Evolutionary conservation across 371 early-diverging fungal species (phyloP).

Genomic region (Rhizomucor pusillus): DNA sequence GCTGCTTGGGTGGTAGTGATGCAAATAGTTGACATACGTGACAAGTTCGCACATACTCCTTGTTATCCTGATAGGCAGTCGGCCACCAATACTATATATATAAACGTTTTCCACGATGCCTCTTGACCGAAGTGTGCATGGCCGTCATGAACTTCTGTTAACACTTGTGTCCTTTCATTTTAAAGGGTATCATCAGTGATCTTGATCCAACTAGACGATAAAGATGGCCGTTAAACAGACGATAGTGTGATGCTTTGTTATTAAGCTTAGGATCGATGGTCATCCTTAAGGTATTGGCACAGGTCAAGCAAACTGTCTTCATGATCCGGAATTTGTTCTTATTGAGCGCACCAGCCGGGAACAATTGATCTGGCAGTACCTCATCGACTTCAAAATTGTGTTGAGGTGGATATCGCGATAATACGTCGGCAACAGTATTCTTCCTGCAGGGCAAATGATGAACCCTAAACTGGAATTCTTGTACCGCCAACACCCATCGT

Average conservation of each 20-base stretch:
- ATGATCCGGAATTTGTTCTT: not conserved
- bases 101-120: conserved; percentile 2
- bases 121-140: conserved; percentile 13
- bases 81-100: not conserved
- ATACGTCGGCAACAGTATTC: conserved; percentile 9
- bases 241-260: not conserved
- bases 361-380: not conserved
- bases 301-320: not conserved
- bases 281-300: not conserved
- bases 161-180: not conserved
- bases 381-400: not conserved
- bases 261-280: not conserved
- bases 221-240: not conserved
- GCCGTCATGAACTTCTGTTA: conserved; percentile 10
- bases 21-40: not conserved
- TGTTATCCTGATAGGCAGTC: not conserved
- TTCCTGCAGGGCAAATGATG: conserved; percentile 7
- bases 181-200: conserved; percentile 3
- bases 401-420: conserved; percentile 9
- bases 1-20: not conserved
- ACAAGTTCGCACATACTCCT: not conserved
- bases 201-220: conserved; percentile 1
- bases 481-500: conserved; percentile 9
- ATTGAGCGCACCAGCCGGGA: not conserved
- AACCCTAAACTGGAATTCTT: conserved; percentile 10